Evolutionary conservation across 257 asterid genomes (phyloP).

Genomic region (Henckelia pumila): DNA sequence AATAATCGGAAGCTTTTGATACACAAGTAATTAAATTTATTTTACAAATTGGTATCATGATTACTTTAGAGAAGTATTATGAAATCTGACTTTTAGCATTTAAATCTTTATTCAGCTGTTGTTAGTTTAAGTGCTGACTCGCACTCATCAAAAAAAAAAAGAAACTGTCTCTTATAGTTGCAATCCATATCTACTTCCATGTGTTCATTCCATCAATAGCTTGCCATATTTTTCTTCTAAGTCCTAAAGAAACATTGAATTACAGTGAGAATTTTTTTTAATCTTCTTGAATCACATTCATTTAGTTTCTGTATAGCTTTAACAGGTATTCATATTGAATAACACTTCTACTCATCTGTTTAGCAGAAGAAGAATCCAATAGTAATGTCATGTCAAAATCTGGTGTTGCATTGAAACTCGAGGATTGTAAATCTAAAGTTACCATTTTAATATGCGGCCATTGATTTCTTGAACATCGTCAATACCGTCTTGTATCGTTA

Average conservation of each 20-base stretch:
- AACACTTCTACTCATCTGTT: background rate
- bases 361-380: background rate
- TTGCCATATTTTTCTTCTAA: background rate
- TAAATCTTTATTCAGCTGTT: background rate
- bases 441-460: too few relatives aligned
- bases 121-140: background rate
- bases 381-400: background rate
- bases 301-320: background rate
- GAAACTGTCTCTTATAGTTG: background rate
- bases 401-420: background rate
- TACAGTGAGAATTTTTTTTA: background rate
- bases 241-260: background rate
- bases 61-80: background rate
- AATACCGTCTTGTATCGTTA: too few relatives aligned
- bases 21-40: background rate
- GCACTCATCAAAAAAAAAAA: background rate
- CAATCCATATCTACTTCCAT: background rate
- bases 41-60: background rate
- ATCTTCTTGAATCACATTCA: background rate
- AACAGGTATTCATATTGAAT: too few relatives aligned
- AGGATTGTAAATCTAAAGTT: background rate
- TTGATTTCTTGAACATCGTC: too few relatives aligned
- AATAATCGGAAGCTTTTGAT: background rate
- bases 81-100: background rate
- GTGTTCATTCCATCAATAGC: background rate